Conservation (phyloP, 352 stramenopile genomes). For the Pythium insidiosum region DNA sequence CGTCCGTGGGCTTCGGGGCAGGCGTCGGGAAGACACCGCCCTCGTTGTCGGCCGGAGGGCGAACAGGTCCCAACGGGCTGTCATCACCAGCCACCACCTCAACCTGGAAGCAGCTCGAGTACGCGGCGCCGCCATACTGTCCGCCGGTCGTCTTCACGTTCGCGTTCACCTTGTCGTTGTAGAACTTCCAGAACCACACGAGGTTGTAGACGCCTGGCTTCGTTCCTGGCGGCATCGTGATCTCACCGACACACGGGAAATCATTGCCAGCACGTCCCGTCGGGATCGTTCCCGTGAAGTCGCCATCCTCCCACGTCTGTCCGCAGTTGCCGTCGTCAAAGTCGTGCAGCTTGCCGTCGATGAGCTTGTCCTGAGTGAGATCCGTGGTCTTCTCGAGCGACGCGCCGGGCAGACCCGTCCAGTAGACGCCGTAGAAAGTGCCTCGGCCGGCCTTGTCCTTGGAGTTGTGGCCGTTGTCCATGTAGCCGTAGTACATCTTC, state of each 20-base stretch:
- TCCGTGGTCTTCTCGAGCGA: conserved; percentile 36
- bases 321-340: conserved; percentile 65
- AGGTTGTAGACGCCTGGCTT: conserved; percentile 46
- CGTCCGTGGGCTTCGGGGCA: not conserved
- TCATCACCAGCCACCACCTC: conserved; percentile 24
- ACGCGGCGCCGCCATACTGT: conserved; percentile 41
- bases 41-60: conserved; percentile 10
- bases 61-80: no score
- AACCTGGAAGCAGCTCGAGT: conserved; percentile 56
- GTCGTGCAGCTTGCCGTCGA: conserved; percentile 56
- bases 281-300: conserved; percentile 26
- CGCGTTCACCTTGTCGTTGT: conserved; percentile 35
- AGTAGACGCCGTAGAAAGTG: conserved; percentile 58
- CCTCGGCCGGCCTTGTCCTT: conserved; percentile 48
- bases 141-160: conserved; percentile 33
- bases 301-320: conserved; percentile 29
- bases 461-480: conserved; percentile 49
- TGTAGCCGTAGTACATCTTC: conserved; percentile 55
- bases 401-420: conserved; percentile 28
- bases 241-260: conserved; percentile 41
- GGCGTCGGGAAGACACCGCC: conserved; percentile 3
- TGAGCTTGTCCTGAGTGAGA: conserved; percentile 40
- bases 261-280: conserved; percentile 36
- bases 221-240: conserved; percentile 34
- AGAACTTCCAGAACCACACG: conserved; percentile 73